A percentile compares a stretch with the other conserved stretches of the same genome.
These are phyloP conservation scores for Verticillium klebahnii DNA, from an alignment of 2,329 filamentous ascomycete species.

Conservation along the genomic window DNA sequence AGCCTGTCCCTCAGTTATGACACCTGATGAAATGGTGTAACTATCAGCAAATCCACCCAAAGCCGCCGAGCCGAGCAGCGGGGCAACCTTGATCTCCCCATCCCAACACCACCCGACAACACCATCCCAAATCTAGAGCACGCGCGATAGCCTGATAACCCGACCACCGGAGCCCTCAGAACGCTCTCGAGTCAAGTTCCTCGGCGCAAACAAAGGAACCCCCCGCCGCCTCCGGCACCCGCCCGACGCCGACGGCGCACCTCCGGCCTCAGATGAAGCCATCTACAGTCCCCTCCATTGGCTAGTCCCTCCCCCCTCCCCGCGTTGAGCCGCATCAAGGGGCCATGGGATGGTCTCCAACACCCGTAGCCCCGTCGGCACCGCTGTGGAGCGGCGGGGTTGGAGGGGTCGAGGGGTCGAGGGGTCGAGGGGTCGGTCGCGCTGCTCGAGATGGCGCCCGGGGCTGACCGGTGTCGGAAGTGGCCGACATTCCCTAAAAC, in stretches of 20 bases:
- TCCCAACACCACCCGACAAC: neutral
- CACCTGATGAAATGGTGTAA: neutral
- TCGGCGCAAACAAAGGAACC: neutral
- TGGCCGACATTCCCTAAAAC: slow-evolving; percentile 20
- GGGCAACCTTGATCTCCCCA: neutral
- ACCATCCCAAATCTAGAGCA: neutral
- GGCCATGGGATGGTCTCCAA: neutral
- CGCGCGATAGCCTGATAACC: neutral
- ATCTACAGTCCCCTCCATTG: neutral
- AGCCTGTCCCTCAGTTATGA: neutral
- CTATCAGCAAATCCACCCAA: neutral
- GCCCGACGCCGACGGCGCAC: neutral
- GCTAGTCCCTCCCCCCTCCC: neutral
- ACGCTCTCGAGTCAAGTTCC: neutral
- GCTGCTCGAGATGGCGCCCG: neutral
- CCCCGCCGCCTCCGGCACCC: neutral
- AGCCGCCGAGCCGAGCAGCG: neutral
- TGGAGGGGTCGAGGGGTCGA: neutral
- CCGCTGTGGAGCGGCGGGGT: slow-evolving; percentile 3
- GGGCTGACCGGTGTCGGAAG: slow-evolving; percentile 21
- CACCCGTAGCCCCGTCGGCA: neutral
- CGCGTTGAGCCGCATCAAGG: neutral
- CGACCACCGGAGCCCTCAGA: neutral
- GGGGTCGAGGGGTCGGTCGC: neutral
- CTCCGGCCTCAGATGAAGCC: neutral